Base-by-base conservation (phyloP, 257 asterid species). In the Echites panduratus region DNA sequence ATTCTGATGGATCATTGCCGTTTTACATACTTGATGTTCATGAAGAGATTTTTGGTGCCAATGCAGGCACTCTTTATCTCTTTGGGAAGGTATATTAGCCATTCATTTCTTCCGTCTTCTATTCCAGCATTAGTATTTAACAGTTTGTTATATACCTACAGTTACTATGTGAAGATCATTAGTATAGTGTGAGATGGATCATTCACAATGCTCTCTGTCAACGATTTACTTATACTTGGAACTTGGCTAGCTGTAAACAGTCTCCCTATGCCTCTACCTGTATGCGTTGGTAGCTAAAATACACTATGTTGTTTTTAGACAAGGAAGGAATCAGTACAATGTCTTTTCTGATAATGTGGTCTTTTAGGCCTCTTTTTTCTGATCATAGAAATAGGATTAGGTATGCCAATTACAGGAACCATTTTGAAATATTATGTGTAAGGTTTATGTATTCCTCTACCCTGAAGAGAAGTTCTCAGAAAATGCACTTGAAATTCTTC, bases 11-110 rank as follows among this genome's bases (percentile, higher is more conserved):
- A 56, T 90, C 93, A 70, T 62, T 95, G 79, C 95, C 91, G 71
- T 92, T 92, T 83, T 92, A 86, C 81, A 89, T 95, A 80, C 89
- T 95, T 13, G 98, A 92, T 87, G 97, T 92, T 9, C 83, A 95
- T 49, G 99, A 92, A 84, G 97, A 90, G 84, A 75, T 82, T 58
- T 86, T 83, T 78, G 97, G 97, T 70, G 76, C 84, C 67, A 90
- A 90, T 81, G 86, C 89, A 32, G 98, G 95, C 70, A 86, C 82
- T 69, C 71, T 95, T 49, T 95, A 86, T 87, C 97, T 95, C 70
- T 92, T 95, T 71, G 99, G 99, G 78, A 92, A 95, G 97, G 99
- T 95, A 81, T 53, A 62, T 59, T 62, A n/a, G 48, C 4, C 47
- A 57, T 58, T 43, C 63, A 69, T 56, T 32, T 53, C 38, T 56